These are phyloP conservation scores for Candida argentea DNA, from an alignment of 805 yeast genomes.

Conservation along the genomic window DNA sequence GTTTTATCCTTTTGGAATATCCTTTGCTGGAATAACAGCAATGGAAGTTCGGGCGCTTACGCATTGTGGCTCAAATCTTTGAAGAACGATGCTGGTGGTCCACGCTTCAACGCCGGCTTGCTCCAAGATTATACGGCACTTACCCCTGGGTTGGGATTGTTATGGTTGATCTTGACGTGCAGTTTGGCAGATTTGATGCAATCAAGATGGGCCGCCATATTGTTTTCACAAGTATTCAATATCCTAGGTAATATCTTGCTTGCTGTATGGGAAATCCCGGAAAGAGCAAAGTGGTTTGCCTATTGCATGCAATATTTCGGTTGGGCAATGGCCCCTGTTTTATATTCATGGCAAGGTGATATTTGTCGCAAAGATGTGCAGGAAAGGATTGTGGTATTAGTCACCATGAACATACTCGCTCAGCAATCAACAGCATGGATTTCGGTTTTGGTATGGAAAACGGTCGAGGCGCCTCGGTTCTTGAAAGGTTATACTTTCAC, in stretches of 20 bases:
- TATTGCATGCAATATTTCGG: constrained; percentile 50
- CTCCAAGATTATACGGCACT: constrained; percentile 35
- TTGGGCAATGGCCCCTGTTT: constrained; percentile 54
- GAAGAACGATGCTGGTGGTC: constrained; percentile 3
- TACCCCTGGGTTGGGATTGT: constrained; percentile 34
- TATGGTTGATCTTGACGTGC: constrained; percentile 29
- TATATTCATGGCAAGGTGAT: constrained; percentile 50
- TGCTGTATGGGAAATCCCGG: constrained; percentile 50
- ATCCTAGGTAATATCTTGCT: constrained; percentile 43
- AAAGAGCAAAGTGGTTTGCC: constrained; percentile 56
- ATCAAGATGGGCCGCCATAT: constrained; percentile 45
- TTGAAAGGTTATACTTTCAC: constrained; percentile 44
- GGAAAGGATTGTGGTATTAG: constrained; percentile 46
- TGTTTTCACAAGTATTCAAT: constrained; percentile 44
- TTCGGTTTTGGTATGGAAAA: constrained; percentile 42
- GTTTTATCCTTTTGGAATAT: constrained; percentile 44
- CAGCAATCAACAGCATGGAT: constrained; percentile 48
- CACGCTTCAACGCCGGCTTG: constrained; percentile 17
- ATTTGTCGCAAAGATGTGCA: constrained; percentile 48
- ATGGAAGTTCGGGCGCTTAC: constrained; percentile 33
- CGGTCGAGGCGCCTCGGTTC: constrained; percentile 48
- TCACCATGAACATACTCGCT: constrained; percentile 44
- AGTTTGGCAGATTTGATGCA: constrained; percentile 26
- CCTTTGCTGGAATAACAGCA: constrained; percentile 54
- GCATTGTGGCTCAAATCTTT: constrained; percentile 42